A percentile compares a stretch with the other conserved stretches of the same genome.
Conservation (phyloP, 179 eudicot genomes). For the Spinacia oleracea region DNA sequence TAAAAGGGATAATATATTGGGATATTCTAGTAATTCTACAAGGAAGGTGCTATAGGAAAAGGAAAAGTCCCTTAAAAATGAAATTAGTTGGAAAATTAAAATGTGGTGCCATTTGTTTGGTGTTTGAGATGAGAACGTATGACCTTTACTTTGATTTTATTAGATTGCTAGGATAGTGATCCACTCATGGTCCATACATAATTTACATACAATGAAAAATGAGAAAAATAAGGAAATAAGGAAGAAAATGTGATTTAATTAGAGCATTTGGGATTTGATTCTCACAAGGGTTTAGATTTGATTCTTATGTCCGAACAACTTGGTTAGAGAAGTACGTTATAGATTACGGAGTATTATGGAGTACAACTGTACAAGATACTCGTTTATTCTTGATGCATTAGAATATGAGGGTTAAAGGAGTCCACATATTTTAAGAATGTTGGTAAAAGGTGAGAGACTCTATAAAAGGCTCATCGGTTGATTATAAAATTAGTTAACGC, state of each 20-base stretch:
- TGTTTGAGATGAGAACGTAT: slow-evolving; percentile 2
- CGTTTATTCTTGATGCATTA: too few species aligned
- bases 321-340: background rate
- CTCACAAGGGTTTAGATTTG: background rate
- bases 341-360: too few species aligned
- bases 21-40: slow-evolving; percentile 28
- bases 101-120: background rate
- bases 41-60: background rate
- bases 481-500: too few species aligned
- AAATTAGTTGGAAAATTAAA: background rate
- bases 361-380: too few species aligned
- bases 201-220: background rate
- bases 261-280: background rate
- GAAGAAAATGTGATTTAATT: background rate
- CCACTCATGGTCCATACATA: background rate
- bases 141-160: slow-evolving; percentile 26
- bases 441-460: too few species aligned
- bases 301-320: background rate
- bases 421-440: too few species aligned
- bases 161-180: background rate
- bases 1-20: slow-evolving; percentile 14
- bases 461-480: too few species aligned
- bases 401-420: too few species aligned
- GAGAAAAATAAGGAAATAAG: background rate
- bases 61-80: background rate